Evolutionary conservation across 805 yeast genomes (phyloP), one percentile per base, ranked within the genome.

Genomic region (baker's yeast (Saccharomyces cerevisiae)): DNA sequence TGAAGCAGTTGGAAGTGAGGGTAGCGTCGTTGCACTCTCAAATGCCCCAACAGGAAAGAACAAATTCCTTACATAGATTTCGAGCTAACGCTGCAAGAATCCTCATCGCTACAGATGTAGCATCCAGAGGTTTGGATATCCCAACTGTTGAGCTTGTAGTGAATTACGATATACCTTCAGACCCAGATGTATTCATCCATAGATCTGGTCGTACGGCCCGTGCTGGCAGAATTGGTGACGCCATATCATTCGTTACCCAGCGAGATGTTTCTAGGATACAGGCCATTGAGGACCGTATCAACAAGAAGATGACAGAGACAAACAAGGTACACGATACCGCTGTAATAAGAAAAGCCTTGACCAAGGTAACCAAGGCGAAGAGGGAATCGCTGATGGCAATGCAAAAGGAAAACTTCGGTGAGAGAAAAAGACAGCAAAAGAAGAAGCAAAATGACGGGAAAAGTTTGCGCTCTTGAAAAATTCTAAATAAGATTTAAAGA

Each of bases 161-260:
- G 27, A 94, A 94, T 68, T 94, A 81, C 65, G 98, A 94, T 65
- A 81, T 94, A 26, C 99, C 99, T 4, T 90, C 94, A 0, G 97
- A 94, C 66, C 88, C 98, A 2, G 97, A 94, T 65, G 97, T 94
- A 59, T 94, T 89, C 64, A 90, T 94, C 52, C 99, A 94, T 72
- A 78, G 99, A 70, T 96, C 92, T 10, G 99, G 99, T 75, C 88
- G 99, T 81, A 92, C 99, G 11, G 99, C 98, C 9, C 87, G 99
- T 79, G 98, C 98, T 2, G 98, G 98, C 1, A 79, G 96, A 62
- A 73, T 75, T 51, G 99, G 99, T 73, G 89, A 83, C 58, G 80
- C 96, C 6, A 75, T 94, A 1, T 81, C 94, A 13, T 78, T 94
- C 55, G 86, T 94, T 3, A 82, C 96, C 0, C 96, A 91, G 62